Evolutionary conservation across 768 basidiomycete species (phyloP).

Genomic region (Pulveroboletus sp.): DNA sequence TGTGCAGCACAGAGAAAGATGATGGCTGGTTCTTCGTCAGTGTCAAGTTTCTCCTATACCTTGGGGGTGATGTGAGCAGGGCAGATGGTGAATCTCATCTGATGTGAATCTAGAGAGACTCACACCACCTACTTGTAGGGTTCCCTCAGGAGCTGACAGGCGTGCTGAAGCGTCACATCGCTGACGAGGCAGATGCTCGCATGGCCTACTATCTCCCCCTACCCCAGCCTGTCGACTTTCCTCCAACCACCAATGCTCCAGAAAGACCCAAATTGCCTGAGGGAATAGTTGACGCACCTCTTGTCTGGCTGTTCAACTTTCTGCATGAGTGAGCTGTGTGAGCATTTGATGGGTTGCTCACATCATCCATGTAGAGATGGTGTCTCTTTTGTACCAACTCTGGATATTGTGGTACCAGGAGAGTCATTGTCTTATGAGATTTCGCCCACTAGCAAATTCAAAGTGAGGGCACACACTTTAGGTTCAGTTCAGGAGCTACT

Average conservation of each 20-base stretch:
- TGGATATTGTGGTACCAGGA: constrained; percentile 84
- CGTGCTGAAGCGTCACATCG: constrained; percentile 59
- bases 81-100: constrained; percentile 52
- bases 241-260: constrained; percentile 39
- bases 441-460: no score
- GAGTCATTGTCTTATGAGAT: no score
- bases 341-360: no score
- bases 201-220: constrained; percentile 59
- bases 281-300: constrained; percentile 71
- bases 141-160: constrained; percentile 69
- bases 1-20: constrained; percentile 61
- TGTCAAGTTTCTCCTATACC: constrained; percentile 68
- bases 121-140: constrained; percentile 44
- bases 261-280: constrained; percentile 49
- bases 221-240: constrained; percentile 39
- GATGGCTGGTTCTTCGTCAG: constrained; percentile 87
- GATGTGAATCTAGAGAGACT: background rate
- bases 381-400: constrained; percentile 88
- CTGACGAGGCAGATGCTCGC: constrained; percentile 68
- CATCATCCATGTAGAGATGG: constrained; percentile 58
- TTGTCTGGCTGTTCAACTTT: constrained; percentile 83
- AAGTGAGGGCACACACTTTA: no score
- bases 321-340: constrained; percentile 86
- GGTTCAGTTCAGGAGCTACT: no score
- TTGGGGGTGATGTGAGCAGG: constrained; percentile 70